phyloP scores from a whole-genome alignment of 1,139 yeast genomes.

The Sugiyamaella grinbergsii region DNA sequence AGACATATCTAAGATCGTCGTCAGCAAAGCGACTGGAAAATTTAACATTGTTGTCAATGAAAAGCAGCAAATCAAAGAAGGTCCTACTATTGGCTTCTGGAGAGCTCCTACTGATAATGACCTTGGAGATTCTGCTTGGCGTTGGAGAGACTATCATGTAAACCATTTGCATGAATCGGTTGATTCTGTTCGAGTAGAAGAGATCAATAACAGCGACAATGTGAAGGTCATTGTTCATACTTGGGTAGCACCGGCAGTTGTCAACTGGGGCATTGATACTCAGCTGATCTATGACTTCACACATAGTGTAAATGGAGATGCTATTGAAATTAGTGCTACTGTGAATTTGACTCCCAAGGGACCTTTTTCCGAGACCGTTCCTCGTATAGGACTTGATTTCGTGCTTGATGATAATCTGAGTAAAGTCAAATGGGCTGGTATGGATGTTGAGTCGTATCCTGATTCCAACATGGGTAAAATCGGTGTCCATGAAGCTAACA shows the following conservation, averaged over 20 bases:
- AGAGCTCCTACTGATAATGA: slow-evolving; percentile 45
- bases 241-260: slow-evolving; percentile 33
- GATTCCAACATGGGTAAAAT: slow-evolving; percentile 41
- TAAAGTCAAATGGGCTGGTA: slow-evolving; percentile 42
- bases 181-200: slow-evolving; percentile 22
- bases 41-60: slow-evolving; percentile 28
- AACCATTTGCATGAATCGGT: slow-evolving; percentile 28
- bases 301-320: neutral
- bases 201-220: slow-evolving; percentile 13
- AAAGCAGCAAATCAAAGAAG: slow-evolving; percentile 23
- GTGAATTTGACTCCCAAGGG: slow-evolving; percentile 31
- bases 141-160: slow-evolving; percentile 30
- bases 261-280: slow-evolving; percentile 33
- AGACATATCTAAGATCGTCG: slow-evolving; percentile 13
- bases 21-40: slow-evolving; percentile 27
- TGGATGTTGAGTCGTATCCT: slow-evolving; percentile 44
- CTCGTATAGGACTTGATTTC: slow-evolving; percentile 39
- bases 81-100: slow-evolving; percentile 37
- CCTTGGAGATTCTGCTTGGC: slow-evolving; percentile 22
- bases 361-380: slow-evolving; percentile 28
- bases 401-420: slow-evolving; percentile 28
- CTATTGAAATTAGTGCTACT: slow-evolving; percentile 19
- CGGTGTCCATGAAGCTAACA: slow-evolving; percentile 33
- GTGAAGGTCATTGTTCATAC: slow-evolving; percentile 26
- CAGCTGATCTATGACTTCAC: slow-evolving; percentile 22